phyloP scores from a whole-genome alignment of 805 yeast species.

The Scheffersomyces spartinae region DNA sequence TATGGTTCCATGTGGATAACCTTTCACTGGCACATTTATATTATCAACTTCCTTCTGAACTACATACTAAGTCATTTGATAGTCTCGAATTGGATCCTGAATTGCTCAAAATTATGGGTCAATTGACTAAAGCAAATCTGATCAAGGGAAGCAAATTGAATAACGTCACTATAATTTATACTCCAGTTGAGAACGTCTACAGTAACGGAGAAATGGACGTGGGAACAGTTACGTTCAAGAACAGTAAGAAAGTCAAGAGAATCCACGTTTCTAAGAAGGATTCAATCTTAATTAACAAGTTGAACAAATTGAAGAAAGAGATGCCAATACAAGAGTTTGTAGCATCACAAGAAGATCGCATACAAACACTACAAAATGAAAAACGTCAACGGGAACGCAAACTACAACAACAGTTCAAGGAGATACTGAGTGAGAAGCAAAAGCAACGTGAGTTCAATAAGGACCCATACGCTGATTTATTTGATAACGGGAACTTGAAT shows the following conservation, averaged over 20 bases:
- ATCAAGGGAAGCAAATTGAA: conserved; percentile 64
- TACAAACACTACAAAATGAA: no score
- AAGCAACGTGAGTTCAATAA: no score
- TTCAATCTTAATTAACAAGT: conserved; percentile 46
- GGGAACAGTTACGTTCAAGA: conserved; percentile 69
- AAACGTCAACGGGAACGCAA: conserved; percentile 1
- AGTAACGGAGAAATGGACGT: conserved; percentile 64
- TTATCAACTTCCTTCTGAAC: conserved; percentile 39
- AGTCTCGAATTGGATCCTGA: conserved; percentile 25
- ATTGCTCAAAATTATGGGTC: conserved; percentile 42
- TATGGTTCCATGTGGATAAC: conserved; percentile 79
- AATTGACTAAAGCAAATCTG: conserved; percentile 66
- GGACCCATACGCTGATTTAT: conserved; percentile 23
- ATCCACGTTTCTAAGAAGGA: conserved; percentile 44
- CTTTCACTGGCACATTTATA: conserved; percentile 72
- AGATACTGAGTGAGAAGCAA: no score
- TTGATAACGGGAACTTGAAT: conserved; percentile 18
- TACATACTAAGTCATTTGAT: conserved; percentile 38
- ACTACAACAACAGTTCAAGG: conserved; percentile 1
- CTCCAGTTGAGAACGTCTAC: conserved; percentile 62
- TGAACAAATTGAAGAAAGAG: conserved; percentile 56
- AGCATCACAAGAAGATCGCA: conserved; percentile 13
- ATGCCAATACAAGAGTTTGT: conserved; percentile 33
- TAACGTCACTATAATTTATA: conserved; percentile 54
- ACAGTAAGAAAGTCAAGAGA: conserved; percentile 41